Base-by-base conservation (phyloP, 257 asterid species). In the Ehretia macrophylla region DNA sequence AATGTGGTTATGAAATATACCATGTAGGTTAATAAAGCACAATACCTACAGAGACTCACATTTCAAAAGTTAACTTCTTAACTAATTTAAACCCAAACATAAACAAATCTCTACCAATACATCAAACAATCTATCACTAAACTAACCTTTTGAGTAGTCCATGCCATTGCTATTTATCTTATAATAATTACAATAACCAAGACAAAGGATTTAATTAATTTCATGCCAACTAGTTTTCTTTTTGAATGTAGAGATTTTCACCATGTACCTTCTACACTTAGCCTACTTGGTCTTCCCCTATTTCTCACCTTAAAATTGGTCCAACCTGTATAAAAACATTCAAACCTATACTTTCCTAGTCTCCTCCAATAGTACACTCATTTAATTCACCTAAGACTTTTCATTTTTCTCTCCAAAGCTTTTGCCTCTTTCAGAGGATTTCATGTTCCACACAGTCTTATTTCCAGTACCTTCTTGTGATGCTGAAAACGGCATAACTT, bases 341-440 rank as follows among this genome's bases (percentile, higher is more conserved):
- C 68, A 62, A 65, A 49, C n/a, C n/a, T n/a, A n/a, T n/a, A 51
- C 21, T 32, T 19, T 56, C 55, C 62, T 44, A 21, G 69, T 42
- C 66, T 62, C 62, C 72, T 19, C 39, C 52, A 32, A 55, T 39
- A 62, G 62, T 56, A 38, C 63, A 66, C 61, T 53, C 83, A 78
- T 80, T 77, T 69, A 79, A 66, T 68, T 64, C 66, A 45, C 51
- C 85, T 74, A 50, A 77, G 65, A 53, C 11, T 42, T 42, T 10
- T 42, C 47, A 4, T 42, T 10, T 42, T 38, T 72, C 57, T 62
- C 72, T 62, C 63, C 73, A 58, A 58, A 57, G 37, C 17, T 58
- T 60, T 59, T 58, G 27, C 57, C 20, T 42, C 64, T 19, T 52
- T 68, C 58, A 51, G 22, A 42, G 62, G 47, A 49, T 56, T 38